These are phyloP conservation scores for Polymyxa betae DNA, from an alignment of 208 protist species.

Conservation along the genomic window DNA sequence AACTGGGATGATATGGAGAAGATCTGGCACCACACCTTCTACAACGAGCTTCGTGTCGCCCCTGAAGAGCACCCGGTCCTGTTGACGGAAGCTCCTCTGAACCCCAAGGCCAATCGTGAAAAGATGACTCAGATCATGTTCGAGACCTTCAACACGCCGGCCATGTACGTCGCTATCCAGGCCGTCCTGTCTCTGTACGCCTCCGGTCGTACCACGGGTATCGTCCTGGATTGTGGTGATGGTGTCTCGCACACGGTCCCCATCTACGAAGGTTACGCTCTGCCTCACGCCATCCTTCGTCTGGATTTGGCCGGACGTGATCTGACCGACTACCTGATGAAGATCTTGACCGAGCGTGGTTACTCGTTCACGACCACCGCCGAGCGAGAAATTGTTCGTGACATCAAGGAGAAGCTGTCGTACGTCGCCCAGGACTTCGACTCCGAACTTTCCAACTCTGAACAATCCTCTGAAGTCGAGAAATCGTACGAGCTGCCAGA, in stretches of 20 bases:
- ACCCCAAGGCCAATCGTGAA: constrained; percentile 84
- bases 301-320: constrained; percentile 79
- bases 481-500: constrained; percentile 80
- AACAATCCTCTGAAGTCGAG: constrained; percentile 66
- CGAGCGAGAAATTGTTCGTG: constrained; percentile 78
- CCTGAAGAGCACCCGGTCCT: constrained; percentile 95
- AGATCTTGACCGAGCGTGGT: constrained; percentile 73
- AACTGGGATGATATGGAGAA: constrained; percentile 98
- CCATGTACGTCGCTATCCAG: constrained; percentile 86
- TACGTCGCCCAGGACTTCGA: constrained; percentile 78
- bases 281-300: constrained; percentile 74
- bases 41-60: constrained; percentile 86
- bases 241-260: constrained; percentile 95
- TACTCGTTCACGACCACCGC: constrained; percentile 76
- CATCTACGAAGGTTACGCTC: constrained; percentile 85
- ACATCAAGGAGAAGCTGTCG: constrained; percentile 81
- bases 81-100: constrained; percentile 84
- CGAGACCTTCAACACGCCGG: constrained; percentile 81
- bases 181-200: constrained; percentile 89
- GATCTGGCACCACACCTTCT: constrained; percentile 96
- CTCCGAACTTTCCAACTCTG: constrained; percentile 70
- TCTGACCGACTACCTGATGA: constrained; percentile 76
- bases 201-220: constrained; percentile 83
- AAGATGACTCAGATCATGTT: constrained; percentile 88
- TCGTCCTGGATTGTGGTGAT: constrained; percentile 93